Base-by-base conservation (phyloP, 225 moss, liverwort and hornwort species). In the Pseudisothecium myosuroides region DNA sequence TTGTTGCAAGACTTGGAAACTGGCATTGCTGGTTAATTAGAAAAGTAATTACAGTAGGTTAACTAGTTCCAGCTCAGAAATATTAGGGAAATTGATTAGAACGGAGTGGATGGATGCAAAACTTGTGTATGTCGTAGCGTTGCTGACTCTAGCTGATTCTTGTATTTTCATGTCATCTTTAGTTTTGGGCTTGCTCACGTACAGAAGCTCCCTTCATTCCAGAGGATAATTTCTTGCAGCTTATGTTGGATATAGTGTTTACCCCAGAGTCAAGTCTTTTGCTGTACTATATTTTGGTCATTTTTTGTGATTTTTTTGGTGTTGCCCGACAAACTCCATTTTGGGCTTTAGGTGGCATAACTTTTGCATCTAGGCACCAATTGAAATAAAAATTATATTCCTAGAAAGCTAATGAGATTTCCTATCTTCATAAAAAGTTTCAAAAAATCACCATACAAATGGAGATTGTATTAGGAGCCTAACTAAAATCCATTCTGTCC, bases 181-280 rank as follows among this genome's bases (percentile, higher is more conserved):
- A 72, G 84, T 84, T 83, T 81, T 76, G 60, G 45, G 83, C 91
- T 77, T 91, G 89, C 83, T 89, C 86, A 86, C 72, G 45, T 83
- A 76, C 81, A 81, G 67, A 81, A 69, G 68, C 76, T 89, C 75
- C 69, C 45, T 81, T 68, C 47, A 62, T 28, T 76, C 67, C 39
- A 55, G 76, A 63, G 47, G 71, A 85, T 45, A 22, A 24, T 60
- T 62, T 52, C 59, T 58, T 58, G 59, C 39, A 59, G 28, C 59
- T 58, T 18, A 18, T 80, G 59, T 58, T 59, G 28, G 39, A 59
- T 39, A 39, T 11, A 12, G 5, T 12, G 28, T 39, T 39, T 12
- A 7, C 56, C 27, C 18, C 28, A 3, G 1, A 58, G 58, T 27
- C n/a, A n/a, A 27, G 26, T 58, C 56, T n/a, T 58, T 27, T 58